These are phyloP conservation scores for Backusella tuberculispora DNA, from an alignment of 192 early-diverging fungal genomes.

Conservation along the genomic window DNA sequence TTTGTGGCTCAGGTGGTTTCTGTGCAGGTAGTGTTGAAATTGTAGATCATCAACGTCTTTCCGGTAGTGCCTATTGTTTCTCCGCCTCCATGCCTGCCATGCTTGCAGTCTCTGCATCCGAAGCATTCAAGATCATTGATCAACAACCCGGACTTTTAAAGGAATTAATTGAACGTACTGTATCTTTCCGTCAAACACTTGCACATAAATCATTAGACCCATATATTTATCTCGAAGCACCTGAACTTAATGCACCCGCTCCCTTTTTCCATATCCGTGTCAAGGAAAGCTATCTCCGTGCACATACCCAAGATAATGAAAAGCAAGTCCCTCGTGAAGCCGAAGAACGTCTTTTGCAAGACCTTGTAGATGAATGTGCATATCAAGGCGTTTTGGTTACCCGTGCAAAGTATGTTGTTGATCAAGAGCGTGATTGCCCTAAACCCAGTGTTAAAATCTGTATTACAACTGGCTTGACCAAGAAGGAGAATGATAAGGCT, in stretches of 20 bases:
- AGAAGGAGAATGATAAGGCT: constrained; percentile 87
- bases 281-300: constrained; percentile 41
- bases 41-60: constrained; percentile 90
- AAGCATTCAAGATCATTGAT: constrained; percentile 73
- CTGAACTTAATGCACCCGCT: constrained; percentile 30
- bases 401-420: constrained; percentile 83
- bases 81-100: constrained; percentile 95
- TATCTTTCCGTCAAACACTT: constrained; percentile 53
- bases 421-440: constrained; percentile 77
- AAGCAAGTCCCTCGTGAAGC: constrained; percentile 55
- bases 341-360: constrained; percentile 79
- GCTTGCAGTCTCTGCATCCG: constrained; percentile 85
- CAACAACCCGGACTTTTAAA: constrained; percentile 52
- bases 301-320: constrained; percentile 23
- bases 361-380: constrained; percentile 76
- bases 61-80: constrained; percentile 88
- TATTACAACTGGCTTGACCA: constrained; percentile 71
- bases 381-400: constrained; percentile 86
- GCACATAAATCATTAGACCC: constrained; percentile 30
- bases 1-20: constrained; percentile 91
- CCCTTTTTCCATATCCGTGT: constrained; percentile 83
- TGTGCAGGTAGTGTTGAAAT: constrained; percentile 86
- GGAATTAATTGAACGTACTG: constrained; percentile 66
- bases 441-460: constrained; percentile 85
- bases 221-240: constrained; percentile 23